These are phyloP conservation scores for Melampsora abietis-canadensis DNA, from an alignment of 1,284 basidiomycete species.

Conservation along the genomic window DNA sequence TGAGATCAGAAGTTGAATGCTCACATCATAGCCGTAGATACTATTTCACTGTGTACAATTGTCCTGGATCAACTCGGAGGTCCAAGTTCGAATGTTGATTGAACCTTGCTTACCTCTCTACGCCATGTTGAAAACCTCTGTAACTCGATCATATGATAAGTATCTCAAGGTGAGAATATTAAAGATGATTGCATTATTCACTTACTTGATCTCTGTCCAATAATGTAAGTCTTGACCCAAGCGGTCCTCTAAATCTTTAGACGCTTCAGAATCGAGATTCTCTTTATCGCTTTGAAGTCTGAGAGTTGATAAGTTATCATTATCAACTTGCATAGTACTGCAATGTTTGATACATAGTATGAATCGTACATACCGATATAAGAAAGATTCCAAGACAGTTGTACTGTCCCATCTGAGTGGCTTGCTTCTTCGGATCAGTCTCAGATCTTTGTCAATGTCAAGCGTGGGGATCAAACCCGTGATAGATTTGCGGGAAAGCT, in stretches of 20 bases:
- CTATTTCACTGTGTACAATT: conserved; percentile 4
- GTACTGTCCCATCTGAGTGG: conserved; percentile 27
- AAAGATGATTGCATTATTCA: no score
- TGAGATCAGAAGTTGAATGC: background rate
- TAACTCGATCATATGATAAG: background rate
- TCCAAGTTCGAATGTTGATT: no score
- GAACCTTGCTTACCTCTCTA: conserved; percentile 3
- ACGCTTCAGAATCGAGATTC: conserved; percentile 20
- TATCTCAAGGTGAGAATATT: background rate
- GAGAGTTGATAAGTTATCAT: background rate
- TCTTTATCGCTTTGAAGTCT: conserved; percentile 28
- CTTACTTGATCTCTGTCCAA: conserved; percentile 20
- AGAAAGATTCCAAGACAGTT: conserved; percentile 28
- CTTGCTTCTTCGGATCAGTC: conserved; percentile 27
- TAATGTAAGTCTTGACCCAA: conserved; percentile 19
- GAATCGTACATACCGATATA: conserved; percentile 22
- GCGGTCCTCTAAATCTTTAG: conserved; percentile 14
- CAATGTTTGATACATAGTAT: no score
- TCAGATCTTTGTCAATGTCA: conserved; percentile 26
- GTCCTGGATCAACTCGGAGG: no score
- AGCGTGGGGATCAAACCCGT: conserved; percentile 16
- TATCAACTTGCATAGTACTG: background rate
- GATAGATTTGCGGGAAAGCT: conserved; percentile 22
- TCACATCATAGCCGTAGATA: conserved; percentile 25
- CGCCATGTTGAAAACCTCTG: conserved; percentile 6